Evolutionary conservation across 2,329 filamentous ascomycete species (phyloP).

Genomic region (Byssothecium circinans): DNA sequence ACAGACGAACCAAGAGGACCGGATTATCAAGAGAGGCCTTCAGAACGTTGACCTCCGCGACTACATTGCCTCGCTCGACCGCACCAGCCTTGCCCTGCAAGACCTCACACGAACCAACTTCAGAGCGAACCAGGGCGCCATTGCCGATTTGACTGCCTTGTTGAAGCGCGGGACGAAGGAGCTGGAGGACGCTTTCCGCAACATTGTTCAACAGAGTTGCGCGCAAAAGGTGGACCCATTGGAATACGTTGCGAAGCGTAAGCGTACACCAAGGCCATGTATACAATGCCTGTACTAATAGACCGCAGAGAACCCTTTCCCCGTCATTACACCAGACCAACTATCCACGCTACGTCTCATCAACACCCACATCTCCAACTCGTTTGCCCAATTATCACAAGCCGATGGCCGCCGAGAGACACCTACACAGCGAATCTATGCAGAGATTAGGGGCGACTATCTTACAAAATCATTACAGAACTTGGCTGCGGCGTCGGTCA

Average conservation of each 20-base stretch:
- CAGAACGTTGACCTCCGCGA: conserved; percentile 78
- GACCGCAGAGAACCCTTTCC: conserved; percentile 67
- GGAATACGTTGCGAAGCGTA: conserved; percentile 88
- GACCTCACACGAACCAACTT: conserved; percentile 91
- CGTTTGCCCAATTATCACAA: conserved; percentile 53
- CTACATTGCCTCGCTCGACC: conserved; percentile 87
- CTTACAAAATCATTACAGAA: conserved; percentile 81
- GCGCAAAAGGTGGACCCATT: conserved; percentile 77
- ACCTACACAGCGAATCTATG: conserved; percentile 78
- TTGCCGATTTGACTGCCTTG: conserved; percentile 75
- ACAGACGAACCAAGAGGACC: conserved; percentile 87
- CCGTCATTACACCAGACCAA: conserved; percentile 74
- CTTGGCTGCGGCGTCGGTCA: conserved; percentile 79
- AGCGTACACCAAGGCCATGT: conserved; percentile 19
- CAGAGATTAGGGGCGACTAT: conserved; percentile 83
- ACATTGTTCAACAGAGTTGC: conserved; percentile 76
- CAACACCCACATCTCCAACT: conserved; percentile 72
- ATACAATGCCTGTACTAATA: conserved; percentile 11
- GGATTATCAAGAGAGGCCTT: conserved; percentile 85
- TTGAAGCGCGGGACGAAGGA: conserved; percentile 79
- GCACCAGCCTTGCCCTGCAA: conserved; percentile 78
- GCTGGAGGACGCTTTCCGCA: conserved; percentile 81
- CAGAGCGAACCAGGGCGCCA: conserved; percentile 86
- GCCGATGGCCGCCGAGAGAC: conserved; percentile 56
- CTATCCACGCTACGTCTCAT: conserved; percentile 76